Conservation (phyloP, 2,329 filamentous ascomycete species). For the Calonectria ilicicola region DNA sequence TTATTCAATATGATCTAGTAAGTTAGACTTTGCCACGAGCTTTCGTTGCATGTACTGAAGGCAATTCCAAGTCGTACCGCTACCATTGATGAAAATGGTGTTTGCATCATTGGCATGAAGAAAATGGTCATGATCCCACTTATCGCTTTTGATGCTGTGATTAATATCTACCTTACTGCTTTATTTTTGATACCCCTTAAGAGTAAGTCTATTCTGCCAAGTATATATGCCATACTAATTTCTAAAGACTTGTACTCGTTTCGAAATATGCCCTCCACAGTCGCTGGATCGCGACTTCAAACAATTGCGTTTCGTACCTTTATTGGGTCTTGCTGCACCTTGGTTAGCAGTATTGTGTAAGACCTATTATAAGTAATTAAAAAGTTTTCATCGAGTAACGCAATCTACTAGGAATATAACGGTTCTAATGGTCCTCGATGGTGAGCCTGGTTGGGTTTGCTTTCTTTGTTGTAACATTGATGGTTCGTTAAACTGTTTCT, state of each 20-base stretch:
- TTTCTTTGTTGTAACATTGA: constrained; percentile 74
- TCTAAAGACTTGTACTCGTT: constrained; percentile 65
- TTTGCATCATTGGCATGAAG: constrained; percentile 73
- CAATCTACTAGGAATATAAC: constrained; percentile 64
- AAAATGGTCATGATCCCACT: constrained; percentile 70
- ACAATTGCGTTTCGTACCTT: constrained; percentile 70
- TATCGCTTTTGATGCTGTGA: constrained; percentile 69
- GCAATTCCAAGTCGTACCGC: constrained; percentile 62
- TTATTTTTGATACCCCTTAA: constrained; percentile 73
- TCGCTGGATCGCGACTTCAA: constrained; percentile 57
- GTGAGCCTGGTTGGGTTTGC: constrained; percentile 74
- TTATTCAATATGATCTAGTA: constrained; percentile 72
- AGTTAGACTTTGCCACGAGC: constrained; percentile 31
- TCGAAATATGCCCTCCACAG: constrained; percentile 56
- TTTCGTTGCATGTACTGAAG: neutral
- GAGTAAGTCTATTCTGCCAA: constrained; percentile 52
- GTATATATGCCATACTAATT: neutral
- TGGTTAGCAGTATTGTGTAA: constrained; percentile 69
- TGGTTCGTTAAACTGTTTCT: constrained; percentile 53
- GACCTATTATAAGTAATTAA: constrained; percentile 26
- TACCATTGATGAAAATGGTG: constrained; percentile 62
- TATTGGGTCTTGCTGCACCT: constrained; percentile 67
- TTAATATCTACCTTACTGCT: constrained; percentile 73
- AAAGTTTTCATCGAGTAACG: constrained; percentile 14
- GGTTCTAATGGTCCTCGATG: constrained; percentile 67